Evolutionary conservation across 2,329 filamentous ascomycete genomes (phyloP).

Genomic region (Septoria petroselini): DNA sequence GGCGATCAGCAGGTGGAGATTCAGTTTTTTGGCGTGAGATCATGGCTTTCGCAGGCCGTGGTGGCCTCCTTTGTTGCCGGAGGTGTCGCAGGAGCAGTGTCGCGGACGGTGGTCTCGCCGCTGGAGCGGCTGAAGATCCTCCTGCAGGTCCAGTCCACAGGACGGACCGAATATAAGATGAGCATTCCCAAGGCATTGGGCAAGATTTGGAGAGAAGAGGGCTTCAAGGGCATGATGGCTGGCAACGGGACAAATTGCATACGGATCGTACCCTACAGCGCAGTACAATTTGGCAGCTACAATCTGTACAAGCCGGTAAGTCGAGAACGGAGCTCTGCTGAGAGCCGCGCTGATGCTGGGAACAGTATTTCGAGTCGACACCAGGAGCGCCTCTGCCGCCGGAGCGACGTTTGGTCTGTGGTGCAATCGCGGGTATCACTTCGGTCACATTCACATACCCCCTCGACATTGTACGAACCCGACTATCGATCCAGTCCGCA

Average conservation of each 20-base stretch:
- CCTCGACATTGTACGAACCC: slow-evolving; percentile 93
- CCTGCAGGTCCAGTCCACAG: slow-evolving; percentile 91
- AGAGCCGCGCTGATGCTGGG: slow-evolving; percentile 1
- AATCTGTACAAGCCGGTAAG: slow-evolving; percentile 91
- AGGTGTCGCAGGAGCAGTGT: slow-evolving; percentile 93
- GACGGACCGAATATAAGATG: slow-evolving; percentile 88
- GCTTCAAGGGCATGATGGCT: slow-evolving; percentile 95
- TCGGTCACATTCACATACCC: slow-evolving; percentile 95
- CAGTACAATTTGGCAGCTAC: slow-evolving; percentile 97
- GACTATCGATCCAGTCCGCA: slow-evolving; percentile 94
- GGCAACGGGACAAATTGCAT: slow-evolving; percentile 98
- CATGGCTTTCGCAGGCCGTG: slow-evolving; percentile 70
- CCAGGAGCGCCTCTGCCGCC: slow-evolving; percentile 73
- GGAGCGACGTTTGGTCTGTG: slow-evolving; percentile 76
- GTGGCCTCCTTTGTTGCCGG: slow-evolving; percentile 90
- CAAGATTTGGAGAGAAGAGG: slow-evolving; percentile 97
- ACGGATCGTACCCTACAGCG: slow-evolving; percentile 95
- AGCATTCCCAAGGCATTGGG: slow-evolving; percentile 81
- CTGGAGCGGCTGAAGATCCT: slow-evolving; percentile 95
- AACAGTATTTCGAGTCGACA: slow-evolving; percentile 69
- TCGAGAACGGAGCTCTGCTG: slow-evolving; percentile 15
- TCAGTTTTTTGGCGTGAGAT: slow-evolving; percentile 6
- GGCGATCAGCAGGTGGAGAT: slow-evolving; percentile 2
- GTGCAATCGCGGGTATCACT: slow-evolving; percentile 87
- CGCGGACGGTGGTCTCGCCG: slow-evolving; percentile 91